Evolutionary conservation across 2,329 filamentous ascomycete species (phyloP).

Genomic region (Clonostachys byssicola): DNA sequence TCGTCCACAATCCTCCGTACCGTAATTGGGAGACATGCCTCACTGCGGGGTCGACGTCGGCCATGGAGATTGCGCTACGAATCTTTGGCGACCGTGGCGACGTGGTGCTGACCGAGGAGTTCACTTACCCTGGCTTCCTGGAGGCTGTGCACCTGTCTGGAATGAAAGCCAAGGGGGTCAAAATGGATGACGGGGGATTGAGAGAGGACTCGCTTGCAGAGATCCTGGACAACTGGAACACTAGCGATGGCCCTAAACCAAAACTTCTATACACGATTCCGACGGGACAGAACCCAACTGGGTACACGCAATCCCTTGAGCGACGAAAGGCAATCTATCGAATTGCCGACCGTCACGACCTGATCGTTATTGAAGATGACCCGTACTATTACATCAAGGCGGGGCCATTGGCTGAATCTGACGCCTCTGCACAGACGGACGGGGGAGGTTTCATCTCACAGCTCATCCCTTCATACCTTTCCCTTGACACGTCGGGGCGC

Average conservation of each 20-base stretch:
- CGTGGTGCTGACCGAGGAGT: constrained; percentile 66
- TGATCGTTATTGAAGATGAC: constrained; percentile 81
- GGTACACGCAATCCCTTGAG: constrained; percentile 59
- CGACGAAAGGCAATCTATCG: constrained; percentile 67
- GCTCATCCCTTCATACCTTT: constrained; percentile 59
- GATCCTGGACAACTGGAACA: constrained; percentile 62
- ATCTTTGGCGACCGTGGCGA: constrained; percentile 58
- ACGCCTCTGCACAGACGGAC: constrained; percentile 18
- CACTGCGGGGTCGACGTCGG: constrained; percentile 63
- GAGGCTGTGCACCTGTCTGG: constrained; percentile 63
- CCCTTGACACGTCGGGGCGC: constrained; percentile 73
- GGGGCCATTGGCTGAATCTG: too few species aligned
- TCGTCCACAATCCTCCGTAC: constrained; percentile 69
- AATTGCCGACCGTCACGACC: constrained; percentile 71
- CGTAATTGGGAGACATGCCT: constrained; percentile 66
- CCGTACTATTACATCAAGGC: constrained; percentile 87
- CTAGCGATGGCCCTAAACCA: constrained; percentile 53
- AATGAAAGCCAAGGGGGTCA: constrained; percentile 52
- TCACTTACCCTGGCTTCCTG: constrained; percentile 36
- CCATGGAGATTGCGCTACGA: constrained; percentile 61
- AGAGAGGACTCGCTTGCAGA: constrained; percentile 45
- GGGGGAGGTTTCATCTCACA: constrained; percentile 59
- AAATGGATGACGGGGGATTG: constrained; percentile 61
- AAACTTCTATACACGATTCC: constrained; percentile 68
- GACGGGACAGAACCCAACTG: constrained; percentile 71